Evolutionary conservation across 108 stramenopile genomes (phyloP).

Genomic region (Bacterosira constricta): DNA sequence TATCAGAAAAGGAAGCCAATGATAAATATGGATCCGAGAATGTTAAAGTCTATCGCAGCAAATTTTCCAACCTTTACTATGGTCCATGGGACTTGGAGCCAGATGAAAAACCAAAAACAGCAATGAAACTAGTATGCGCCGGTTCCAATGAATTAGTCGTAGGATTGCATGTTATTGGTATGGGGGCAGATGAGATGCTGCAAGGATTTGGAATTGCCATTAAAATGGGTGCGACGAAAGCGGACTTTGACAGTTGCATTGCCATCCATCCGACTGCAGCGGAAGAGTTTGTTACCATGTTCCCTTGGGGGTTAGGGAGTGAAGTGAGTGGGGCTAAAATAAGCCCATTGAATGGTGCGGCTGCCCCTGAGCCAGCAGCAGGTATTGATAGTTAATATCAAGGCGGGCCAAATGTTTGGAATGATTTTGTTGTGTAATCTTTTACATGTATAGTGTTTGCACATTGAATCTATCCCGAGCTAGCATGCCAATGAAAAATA

Average conservation of each 20-base stretch:
- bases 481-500: no score
- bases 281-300: slow-evolving; percentile 92
- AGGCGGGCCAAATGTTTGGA: no score
- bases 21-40: slow-evolving; percentile 80
- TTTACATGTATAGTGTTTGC: no score
- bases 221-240: slow-evolving; percentile 96
- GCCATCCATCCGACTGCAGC: slow-evolving; percentile 97
- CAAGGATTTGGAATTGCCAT: slow-evolving; percentile 97
- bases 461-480: no score
- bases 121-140: slow-evolving; percentile 78
- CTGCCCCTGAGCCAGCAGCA: slow-evolving; percentile 53
- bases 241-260: slow-evolving; percentile 92
- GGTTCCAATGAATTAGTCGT: slow-evolving; percentile 87
- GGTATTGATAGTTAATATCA: no score
- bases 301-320: slow-evolving; percentile 72
- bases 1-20: slow-evolving; percentile 75
- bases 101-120: slow-evolving; percentile 68
- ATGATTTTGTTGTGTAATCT: no score
- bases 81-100: slow-evolving; percentile 75
- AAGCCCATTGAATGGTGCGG: slow-evolving; percentile 63
- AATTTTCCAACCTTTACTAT: slow-evolving; percentile 89
- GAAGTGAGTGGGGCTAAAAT: slow-evolving; percentile 55
- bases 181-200: slow-evolving; percentile 94
- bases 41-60: slow-evolving; percentile 77
- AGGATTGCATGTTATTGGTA: slow-evolving; percentile 90